Percentiles rank a stretch among this genome's conserved stretches.
Conservation (phyloP, 2,329 filamentous ascomycete genomes). For the Colletotrichum chlorophyti region DNA sequence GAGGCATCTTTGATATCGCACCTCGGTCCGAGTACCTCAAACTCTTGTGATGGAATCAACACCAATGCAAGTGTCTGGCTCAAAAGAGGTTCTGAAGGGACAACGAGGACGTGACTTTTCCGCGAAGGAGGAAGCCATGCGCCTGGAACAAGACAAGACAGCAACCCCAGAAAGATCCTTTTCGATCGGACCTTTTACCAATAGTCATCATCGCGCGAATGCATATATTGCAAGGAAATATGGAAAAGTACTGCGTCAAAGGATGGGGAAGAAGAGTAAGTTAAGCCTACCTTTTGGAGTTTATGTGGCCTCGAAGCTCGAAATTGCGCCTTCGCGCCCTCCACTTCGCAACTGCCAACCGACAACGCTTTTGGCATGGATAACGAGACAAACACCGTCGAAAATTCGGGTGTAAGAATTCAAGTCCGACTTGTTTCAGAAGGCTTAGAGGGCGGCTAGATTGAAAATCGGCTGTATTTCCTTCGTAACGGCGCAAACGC, state of each 20-base stretch:
- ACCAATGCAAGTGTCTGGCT: background rate
- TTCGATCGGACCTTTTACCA: constrained; percentile 72
- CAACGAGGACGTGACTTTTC: constrained; percentile 16
- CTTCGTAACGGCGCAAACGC: background rate
- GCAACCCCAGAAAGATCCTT: constrained; percentile 54
- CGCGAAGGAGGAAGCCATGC: constrained; percentile 32
- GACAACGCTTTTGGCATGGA: constrained; percentile 15
- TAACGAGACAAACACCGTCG: background rate
- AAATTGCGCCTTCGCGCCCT: constrained; percentile 20
- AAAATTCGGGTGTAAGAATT: background rate
- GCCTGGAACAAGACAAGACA: constrained; percentile 31
- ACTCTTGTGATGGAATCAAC: background rate
- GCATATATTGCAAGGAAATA: no score
- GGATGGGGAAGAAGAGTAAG: background rate
- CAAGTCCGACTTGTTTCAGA: background rate
- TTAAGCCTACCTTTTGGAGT: background rate
- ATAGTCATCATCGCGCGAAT: constrained; percentile 58
- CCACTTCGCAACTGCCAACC: constrained; percentile 6
- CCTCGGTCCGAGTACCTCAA: background rate
- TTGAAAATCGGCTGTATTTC: no score
- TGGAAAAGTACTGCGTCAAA: no score
- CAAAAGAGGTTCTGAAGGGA: background rate
- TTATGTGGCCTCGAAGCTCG: background rate
- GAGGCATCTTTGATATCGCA: constrained; percentile 40
- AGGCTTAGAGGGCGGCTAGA: no score